Percentiles rank a stretch among this genome's conserved stretches.
These are phyloP conservation scores for Torulaspora globosa DNA, from an alignment of 1,139 yeast genomes.

Conservation along the genomic window DNA sequence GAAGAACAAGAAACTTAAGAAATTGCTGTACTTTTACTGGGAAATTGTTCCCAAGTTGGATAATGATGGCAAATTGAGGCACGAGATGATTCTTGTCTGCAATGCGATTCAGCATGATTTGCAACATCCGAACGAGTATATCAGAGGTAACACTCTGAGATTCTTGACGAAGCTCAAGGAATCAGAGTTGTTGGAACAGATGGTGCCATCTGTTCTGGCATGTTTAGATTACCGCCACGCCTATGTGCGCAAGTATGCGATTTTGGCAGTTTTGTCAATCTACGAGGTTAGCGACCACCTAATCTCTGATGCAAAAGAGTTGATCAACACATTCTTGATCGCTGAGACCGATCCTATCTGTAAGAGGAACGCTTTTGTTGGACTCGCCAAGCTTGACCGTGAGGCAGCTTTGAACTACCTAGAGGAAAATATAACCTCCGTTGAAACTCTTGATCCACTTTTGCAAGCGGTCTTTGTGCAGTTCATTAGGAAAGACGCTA, in stretches of 20 bases:
- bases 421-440: constrained; percentile 60
- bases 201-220: constrained; percentile 86
- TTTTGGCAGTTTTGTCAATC: constrained; percentile 82
- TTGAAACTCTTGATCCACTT: constrained; percentile 74
- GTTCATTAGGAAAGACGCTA: constrained; percentile 81
- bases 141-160: constrained; percentile 91
- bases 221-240: constrained; percentile 97
- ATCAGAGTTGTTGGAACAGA: constrained; percentile 89
- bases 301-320: constrained; percentile 91
- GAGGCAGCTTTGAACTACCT: constrained; percentile 79
- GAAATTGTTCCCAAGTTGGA: constrained; percentile 94
- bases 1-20: constrained; percentile 82
- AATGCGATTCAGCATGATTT: constrained; percentile 96
- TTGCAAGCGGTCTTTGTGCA: constrained; percentile 88
- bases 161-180: constrained; percentile 87
- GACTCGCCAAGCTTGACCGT: constrained; percentile 77
- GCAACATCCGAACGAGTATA: constrained; percentile 96
- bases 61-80: constrained; percentile 84
- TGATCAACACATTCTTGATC: constrained; percentile 65
- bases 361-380: constrained; percentile 91
- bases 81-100: constrained; percentile 97
- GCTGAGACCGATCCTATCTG: constrained; percentile 92
- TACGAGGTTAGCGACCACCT: constrained; percentile 78
- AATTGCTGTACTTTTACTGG: constrained; percentile 93
- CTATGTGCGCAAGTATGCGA: constrained; percentile 95